Percentiles rank a stretch among this genome's conserved stretches.
These are phyloP conservation scores for Aaosphaeria arxii DNA, from an alignment of 2,329 filamentous ascomycete species.

Conservation along the genomic window DNA sequence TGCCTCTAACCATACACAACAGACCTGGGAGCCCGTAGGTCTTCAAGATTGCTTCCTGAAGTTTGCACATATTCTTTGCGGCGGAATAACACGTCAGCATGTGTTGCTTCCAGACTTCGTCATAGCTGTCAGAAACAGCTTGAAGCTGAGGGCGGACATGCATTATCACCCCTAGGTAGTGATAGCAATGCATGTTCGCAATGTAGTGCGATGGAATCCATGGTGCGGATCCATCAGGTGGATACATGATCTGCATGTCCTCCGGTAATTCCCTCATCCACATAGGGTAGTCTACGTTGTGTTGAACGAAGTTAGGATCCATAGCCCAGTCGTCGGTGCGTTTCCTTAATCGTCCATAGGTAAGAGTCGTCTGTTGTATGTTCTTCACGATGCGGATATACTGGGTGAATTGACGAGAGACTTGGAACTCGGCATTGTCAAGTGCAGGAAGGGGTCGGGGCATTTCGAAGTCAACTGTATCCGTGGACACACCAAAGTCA, in stretches of 20 bases:
- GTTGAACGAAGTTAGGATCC: constrained; percentile 76
- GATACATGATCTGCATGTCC: constrained; percentile 75
- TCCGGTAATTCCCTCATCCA: constrained; percentile 76
- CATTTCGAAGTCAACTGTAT: constrained; percentile 72
- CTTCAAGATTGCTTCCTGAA: constrained; percentile 80
- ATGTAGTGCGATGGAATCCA: constrained; percentile 85
- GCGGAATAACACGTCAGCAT: constrained; percentile 84
- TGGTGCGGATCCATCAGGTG: constrained; percentile 73
- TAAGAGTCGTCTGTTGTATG: constrained; percentile 71
- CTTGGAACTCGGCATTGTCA: constrained; percentile 71
- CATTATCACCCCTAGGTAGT: constrained; percentile 80
- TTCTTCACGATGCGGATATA: constrained; percentile 75
- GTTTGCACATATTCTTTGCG: constrained; percentile 77
- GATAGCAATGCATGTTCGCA: constrained; percentile 86
- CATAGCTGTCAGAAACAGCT: constrained; percentile 70
- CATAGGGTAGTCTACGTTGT: constrained; percentile 72
- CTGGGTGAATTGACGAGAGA: constrained; percentile 82
- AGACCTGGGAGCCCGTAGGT: constrained; percentile 76
- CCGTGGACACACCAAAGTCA: constrained; percentile 71
- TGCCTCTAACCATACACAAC: constrained; percentile 87
- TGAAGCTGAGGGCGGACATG: constrained; percentile 82
- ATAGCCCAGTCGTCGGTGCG: constrained; percentile 81
- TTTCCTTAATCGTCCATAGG: constrained; percentile 71
- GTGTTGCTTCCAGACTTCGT: constrained; percentile 80
- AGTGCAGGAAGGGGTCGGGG: constrained; percentile 62